These are phyloP conservation scores for Sextonia rubra DNA, from an alignment of 164 flowering plant genomes.

Conservation along the genomic window DNA sequence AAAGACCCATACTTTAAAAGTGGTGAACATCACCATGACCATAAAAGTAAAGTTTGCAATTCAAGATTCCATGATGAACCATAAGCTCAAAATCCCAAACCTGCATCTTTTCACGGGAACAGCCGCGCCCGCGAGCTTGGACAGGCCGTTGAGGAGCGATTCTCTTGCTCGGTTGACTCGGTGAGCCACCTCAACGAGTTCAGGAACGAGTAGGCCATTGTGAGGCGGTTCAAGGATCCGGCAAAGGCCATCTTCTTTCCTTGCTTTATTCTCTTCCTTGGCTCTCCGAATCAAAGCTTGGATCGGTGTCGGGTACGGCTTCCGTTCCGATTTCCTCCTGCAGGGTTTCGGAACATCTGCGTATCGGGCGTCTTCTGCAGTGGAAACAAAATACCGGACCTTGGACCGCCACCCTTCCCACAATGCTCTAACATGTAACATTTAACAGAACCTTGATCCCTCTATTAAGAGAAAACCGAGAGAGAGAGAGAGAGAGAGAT, in stretches of 20 bases:
- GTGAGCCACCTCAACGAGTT: slow-evolving; percentile 55
- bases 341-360: slow-evolving; percentile 51
- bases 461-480: no score
- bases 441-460: no score
- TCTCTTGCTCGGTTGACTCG: slow-evolving; percentile 49
- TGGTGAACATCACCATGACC: no score
- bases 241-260: slow-evolving; percentile 47
- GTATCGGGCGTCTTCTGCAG: neutral
- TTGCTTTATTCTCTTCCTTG: slow-evolving; percentile 40
- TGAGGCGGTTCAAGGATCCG: slow-evolving; percentile 50
- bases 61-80: no score
- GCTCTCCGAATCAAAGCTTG: slow-evolving; percentile 56
- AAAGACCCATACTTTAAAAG: no score
- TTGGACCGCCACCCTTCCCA: slow-evolving; percentile 12
- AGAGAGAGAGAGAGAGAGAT: no score
- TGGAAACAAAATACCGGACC: neutral
- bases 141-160: slow-evolving; percentile 44
- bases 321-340: slow-evolving; percentile 48
- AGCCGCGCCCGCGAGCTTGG: slow-evolving; percentile 27
- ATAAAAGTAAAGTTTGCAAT: no score
- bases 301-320: slow-evolving; percentile 71
- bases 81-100: slow-evolving; percentile 21
- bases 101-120: slow-evolving; percentile 65
- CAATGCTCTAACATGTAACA: no score
- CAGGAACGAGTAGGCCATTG: slow-evolving; percentile 65